Base-by-base conservation (phyloP, 148 eudicot genomes). In the Rhododendron molle region DNA sequence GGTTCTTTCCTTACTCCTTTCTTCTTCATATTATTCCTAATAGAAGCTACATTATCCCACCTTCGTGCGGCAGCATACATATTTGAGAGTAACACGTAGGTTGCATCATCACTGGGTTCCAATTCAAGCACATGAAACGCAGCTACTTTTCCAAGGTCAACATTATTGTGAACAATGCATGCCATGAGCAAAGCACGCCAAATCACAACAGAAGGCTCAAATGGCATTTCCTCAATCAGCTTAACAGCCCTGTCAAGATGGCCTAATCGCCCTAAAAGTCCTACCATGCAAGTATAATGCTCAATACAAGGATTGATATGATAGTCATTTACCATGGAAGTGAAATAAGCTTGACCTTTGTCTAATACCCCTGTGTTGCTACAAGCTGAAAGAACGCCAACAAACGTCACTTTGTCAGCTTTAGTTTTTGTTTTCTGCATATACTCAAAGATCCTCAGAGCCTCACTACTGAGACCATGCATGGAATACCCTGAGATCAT, bases 171-270 rank as follows among this genome's bases (percentile, higher is more conserved):
- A 81, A 91, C 89, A 84, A 93, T 95, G 87, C 96, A 94, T 40
- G 98, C 96, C 47, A 95, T 95, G 15, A 96, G 95, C 89, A 96
- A 85, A 85, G 98, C 92, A 79, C 99, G 99, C 98, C 99, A 96
- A 11, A 95, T 82, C 99, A 95, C 93, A 38, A 96, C 89, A 90
- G 95, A 93, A 9, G 99, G 98, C 85, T 92, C 90, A 81, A 91
- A 86, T 46, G 98, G 94, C 88, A 96, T 94, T 79, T 93, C 95
- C 78, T 52, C 84, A 86, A 94, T 95, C 89, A 94, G 83, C 86
- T 96, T 87, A 87, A 92, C 86, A 84, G 99, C 99, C 83, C 86
- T 92, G 54, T 92, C 94, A 85, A 93, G 92, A 85, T 94, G 90
- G 43, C 99, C 96, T 43, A 91, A 87, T 84, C 95, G 90, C 58